Conservation (phyloP, 2,329 filamentous ascomycete species). For the Alternaria consortialis region DNA sequence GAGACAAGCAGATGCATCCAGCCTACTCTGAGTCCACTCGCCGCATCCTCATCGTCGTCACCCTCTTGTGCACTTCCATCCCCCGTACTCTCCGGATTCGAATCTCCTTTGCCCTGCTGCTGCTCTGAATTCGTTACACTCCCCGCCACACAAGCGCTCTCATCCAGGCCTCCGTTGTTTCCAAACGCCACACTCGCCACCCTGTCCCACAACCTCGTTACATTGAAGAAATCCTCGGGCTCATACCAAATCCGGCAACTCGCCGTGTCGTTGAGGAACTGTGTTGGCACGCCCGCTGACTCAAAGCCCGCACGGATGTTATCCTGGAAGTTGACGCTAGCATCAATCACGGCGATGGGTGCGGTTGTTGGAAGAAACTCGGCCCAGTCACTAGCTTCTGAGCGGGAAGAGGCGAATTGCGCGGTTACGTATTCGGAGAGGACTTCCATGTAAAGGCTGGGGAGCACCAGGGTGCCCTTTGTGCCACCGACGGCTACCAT, state of each 20-base stretch:
- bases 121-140: conserved; percentile 37
- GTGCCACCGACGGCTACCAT: conserved; percentile 58
- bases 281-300: conserved; percentile 56
- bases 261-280: conserved; percentile 69
- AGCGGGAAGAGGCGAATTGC: conserved; percentile 25
- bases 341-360: conserved; percentile 32
- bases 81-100: conserved; percentile 25
- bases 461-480: conserved; percentile 53
- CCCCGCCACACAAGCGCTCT: conserved; percentile 38
- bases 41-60: conserved; percentile 27
- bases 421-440: conserved; percentile 29
- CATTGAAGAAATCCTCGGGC: conserved; percentile 60
- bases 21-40: conserved; percentile 20
- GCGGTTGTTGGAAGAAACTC: conserved; percentile 37
- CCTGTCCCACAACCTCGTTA: conserved; percentile 62
- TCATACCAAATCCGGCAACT: conserved; percentile 71
- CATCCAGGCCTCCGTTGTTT: conserved; percentile 38
- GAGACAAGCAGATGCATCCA: conserved; percentile 25
- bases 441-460: conserved; percentile 32
- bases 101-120: conserved; percentile 39
- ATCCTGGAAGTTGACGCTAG: conserved; percentile 52
- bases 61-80: conserved; percentile 13
- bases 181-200: conserved; percentile 41
- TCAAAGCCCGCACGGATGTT: conserved; percentile 48
- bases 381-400: conserved; percentile 30